A percentile compares a stretch with the other conserved stretches of the same genome.
These are phyloP conservation scores for Catenaria anguillulae DNA, from an alignment of 371 early-diverging fungal species.

Conservation along the genomic window DNA sequence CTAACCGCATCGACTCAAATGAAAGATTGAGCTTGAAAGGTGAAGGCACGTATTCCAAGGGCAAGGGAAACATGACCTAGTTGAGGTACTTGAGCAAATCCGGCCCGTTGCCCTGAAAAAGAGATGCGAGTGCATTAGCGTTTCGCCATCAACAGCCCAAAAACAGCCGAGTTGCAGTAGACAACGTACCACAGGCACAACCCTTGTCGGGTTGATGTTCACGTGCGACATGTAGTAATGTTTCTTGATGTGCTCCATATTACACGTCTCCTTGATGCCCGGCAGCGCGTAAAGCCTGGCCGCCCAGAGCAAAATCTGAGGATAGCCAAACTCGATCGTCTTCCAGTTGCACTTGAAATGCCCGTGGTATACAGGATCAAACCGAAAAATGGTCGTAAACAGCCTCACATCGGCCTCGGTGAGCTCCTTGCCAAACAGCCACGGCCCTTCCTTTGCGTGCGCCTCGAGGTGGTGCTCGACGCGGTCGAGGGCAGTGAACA, in stretches of 20 bases:
- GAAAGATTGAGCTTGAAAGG: too few species aligned
- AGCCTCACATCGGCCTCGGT: conserved; percentile 88
- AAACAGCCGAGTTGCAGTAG: too few species aligned
- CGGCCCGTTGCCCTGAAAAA: too few species aligned
- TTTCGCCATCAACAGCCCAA: too few species aligned
- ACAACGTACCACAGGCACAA: conserved; percentile 70
- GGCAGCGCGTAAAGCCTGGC: conserved; percentile 68
- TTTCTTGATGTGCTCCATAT: conserved; percentile 85
- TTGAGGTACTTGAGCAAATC: too few species aligned
- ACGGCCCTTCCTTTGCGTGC: conserved; percentile 31
- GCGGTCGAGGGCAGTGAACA: conserved; percentile 66
- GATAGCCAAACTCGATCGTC: conserved; percentile 69
- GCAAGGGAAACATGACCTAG: too few species aligned
- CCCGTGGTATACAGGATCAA: conserved; percentile 73
- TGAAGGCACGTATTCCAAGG: too few species aligned
- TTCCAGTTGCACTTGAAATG: conserved; percentile 83
- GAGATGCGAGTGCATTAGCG: too few species aligned
- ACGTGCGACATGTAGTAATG: conserved; percentile 81
- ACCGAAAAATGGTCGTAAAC: conserved; percentile 81
- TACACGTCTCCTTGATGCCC: conserved; percentile 56
- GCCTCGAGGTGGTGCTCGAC: conserved; percentile 64
- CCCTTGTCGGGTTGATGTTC: conserved; percentile 77
- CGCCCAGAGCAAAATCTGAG: conserved; percentile 70
- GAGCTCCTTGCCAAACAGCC: conserved; percentile 49
- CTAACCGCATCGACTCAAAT: too few species aligned